phyloP scores from a whole-genome alignment of 176 grass and related monocot genomes.

The Oryza coarctata region DNA sequence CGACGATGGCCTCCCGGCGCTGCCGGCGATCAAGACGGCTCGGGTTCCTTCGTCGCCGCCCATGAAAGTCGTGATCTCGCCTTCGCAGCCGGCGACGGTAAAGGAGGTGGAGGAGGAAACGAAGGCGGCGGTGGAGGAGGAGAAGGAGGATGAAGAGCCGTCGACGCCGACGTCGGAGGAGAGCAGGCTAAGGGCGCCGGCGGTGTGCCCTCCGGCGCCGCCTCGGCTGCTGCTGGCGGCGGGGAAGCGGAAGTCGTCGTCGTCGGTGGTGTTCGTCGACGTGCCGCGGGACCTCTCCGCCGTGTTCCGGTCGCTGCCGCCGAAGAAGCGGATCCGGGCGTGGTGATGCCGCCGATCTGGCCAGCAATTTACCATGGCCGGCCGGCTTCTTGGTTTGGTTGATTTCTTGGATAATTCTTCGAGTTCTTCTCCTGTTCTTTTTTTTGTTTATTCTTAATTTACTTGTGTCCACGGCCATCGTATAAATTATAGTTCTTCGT shows the following conservation, averaged over 20 bases:
- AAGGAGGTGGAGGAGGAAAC: not conserved
- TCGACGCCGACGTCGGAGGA: slow-evolving; percentile 64
- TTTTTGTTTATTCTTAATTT: not conserved
- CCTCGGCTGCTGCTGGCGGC: slow-evolving; percentile 21
- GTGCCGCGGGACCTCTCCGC: slow-evolving; percentile 60
- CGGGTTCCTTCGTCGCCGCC: slow-evolving; percentile 25
- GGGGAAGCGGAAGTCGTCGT: slow-evolving; percentile 36
- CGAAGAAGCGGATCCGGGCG: slow-evolving; percentile 77
- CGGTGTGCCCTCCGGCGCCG: slow-evolving; percentile 59
- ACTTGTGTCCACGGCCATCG: slow-evolving; percentile 32
- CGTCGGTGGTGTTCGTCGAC: slow-evolving; percentile 26
- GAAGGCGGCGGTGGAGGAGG: not conserved
- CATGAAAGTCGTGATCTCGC: not conserved
- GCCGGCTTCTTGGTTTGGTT: slow-evolving; percentile 25
- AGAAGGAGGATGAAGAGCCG: slow-evolving; percentile 12
- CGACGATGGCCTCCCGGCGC: slow-evolving; percentile 30
- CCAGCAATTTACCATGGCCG: slow-evolving; percentile 24
- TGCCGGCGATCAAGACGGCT: slow-evolving; percentile 47
- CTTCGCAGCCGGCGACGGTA: not conserved
- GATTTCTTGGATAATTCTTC: slow-evolving; percentile 44
- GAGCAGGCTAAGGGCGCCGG: slow-evolving; percentile 38
- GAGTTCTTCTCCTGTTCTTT: slow-evolving; percentile 28
- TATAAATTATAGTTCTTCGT: slow-evolving; percentile 49
- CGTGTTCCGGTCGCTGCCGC: slow-evolving; percentile 55
- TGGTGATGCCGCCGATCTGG: slow-evolving; percentile 31